Evolutionary conservation across 2,329 filamentous ascomycete species (phyloP).

Genomic region (Pseudophaeomoniella oleicola): DNA sequence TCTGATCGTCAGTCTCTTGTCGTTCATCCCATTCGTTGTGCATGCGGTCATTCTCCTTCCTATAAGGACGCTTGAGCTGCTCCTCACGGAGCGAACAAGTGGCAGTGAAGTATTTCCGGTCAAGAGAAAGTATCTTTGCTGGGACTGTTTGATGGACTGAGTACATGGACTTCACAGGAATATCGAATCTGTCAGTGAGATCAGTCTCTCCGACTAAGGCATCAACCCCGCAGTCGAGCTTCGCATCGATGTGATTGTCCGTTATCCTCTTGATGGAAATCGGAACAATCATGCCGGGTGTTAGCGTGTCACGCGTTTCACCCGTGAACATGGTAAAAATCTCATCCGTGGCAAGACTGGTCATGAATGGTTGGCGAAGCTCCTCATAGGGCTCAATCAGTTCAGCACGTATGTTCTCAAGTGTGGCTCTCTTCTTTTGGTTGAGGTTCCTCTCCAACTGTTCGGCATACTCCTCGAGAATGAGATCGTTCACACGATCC

Average conservation of each 20-base stretch:
- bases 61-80: constrained; percentile 57
- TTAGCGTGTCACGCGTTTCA: constrained; percentile 71
- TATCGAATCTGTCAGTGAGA: constrained; percentile 52
- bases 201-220: constrained; percentile 73
- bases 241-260: constrained; percentile 84
- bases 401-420: constrained; percentile 92
- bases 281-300: constrained; percentile 82
- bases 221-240: constrained; percentile 87
- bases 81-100: constrained; percentile 78
- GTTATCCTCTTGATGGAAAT: constrained; percentile 79
- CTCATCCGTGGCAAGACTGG: constrained; percentile 52
- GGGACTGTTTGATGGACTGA: constrained; percentile 70
- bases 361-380: constrained; percentile 63
- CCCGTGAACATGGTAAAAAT: constrained; percentile 95
- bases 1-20: constrained; percentile 67
- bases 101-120: constrained; percentile 70
- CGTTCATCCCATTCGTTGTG: constrained; percentile 76
- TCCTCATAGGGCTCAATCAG: constrained; percentile 90
- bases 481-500: constrained; percentile 89
- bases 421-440: constrained; percentile 84
- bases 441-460: constrained; percentile 88
- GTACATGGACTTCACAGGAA: constrained; percentile 59
- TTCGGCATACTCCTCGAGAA: constrained; percentile 91
- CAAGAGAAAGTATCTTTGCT: constrained; percentile 75
- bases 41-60: constrained; percentile 36